These are phyloP conservation scores for Solanum bulbocastanum DNA, from an alignment of 257 asterid species.

Conservation along the genomic window DNA sequence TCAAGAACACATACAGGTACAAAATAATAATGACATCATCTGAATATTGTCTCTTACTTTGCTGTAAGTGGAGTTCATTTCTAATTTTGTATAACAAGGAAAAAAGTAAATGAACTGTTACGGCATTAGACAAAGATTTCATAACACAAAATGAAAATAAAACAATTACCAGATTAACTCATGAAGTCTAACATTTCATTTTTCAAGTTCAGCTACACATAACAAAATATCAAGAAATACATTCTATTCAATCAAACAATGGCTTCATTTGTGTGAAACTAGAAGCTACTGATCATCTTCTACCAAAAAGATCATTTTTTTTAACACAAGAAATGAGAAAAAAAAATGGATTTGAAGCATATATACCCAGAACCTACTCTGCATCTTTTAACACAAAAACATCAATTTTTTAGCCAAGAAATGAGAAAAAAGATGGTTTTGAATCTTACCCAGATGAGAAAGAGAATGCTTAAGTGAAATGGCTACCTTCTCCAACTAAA, in stretches of 20 bases:
- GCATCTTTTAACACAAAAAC: too few species aligned
- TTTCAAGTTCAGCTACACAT: background rate
- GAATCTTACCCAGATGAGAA: constrained; percentile 6
- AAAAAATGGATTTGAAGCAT: too few species aligned
- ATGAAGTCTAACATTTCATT: background rate
- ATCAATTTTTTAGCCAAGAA: background rate
- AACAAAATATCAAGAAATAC: background rate
- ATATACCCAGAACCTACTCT: too few species aligned
- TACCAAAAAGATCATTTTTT: too few species aligned
- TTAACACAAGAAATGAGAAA: too few species aligned
- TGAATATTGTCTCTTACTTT: background rate
- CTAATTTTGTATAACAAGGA: background rate
- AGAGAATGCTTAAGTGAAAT: background rate
- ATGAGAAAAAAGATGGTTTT: background rate
- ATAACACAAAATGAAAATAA: background rate
- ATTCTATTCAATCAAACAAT: background rate
- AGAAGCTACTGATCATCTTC: too few species aligned
- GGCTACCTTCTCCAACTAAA: background rate
- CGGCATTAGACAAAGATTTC: background rate
- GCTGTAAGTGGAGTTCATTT: background rate
- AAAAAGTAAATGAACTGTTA: background rate
- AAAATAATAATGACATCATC: too few species aligned
- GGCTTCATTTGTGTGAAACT: background rate
- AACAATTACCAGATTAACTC: background rate
- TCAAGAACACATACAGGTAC: too few species aligned